These are phyloP conservation scores for Clavispora phyllophila DNA, from an alignment of 805 yeast species.

Conservation along the genomic window DNA sequence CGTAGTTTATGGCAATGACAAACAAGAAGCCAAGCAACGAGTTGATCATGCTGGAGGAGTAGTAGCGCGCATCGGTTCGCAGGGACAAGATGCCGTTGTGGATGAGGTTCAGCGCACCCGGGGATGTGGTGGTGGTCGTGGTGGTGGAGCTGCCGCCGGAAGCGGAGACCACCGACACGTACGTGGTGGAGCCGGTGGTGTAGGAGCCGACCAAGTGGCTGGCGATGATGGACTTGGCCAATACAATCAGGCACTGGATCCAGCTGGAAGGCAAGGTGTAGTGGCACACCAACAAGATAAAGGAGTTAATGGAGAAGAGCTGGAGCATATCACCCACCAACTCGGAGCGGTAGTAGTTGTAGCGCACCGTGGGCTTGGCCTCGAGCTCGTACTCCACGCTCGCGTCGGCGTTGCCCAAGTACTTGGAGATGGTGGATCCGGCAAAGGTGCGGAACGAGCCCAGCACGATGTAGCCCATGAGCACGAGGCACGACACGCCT, in stretches of 20 bases:
- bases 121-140: conserved; percentile 7
- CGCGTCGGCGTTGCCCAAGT: conserved; percentile 8
- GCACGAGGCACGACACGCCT: conserved; percentile 19
- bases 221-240: conserved; percentile 29
- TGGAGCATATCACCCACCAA: conserved; percentile 17
- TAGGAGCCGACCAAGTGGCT: conserved; percentile 26
- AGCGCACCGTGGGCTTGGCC: conserved; percentile 4
- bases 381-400: conserved; percentile 7
- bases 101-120: neutral
- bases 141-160: conserved; percentile 10
- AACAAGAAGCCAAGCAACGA: conserved; percentile 18
- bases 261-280: conserved; percentile 16
- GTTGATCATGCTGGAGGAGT: conserved; percentile 14
- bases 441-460: conserved; percentile 27
- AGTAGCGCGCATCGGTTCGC: conserved; percentile 1
- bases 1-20: conserved; percentile 18
- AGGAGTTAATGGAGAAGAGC: conserved; percentile 20
- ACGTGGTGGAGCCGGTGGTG: conserved; percentile 21
- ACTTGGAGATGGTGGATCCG: conserved; percentile 21
- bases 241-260: conserved; percentile 20
- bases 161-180: conserved; percentile 15
- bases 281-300: conserved; percentile 20
- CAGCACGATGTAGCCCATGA: conserved; percentile 21
- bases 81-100: neutral
- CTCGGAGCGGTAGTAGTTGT: conserved; percentile 14